These are phyloP conservation scores for Suillus subluteus DNA, from an alignment of 768 basidiomycete genomes.

Conservation along the genomic window DNA sequence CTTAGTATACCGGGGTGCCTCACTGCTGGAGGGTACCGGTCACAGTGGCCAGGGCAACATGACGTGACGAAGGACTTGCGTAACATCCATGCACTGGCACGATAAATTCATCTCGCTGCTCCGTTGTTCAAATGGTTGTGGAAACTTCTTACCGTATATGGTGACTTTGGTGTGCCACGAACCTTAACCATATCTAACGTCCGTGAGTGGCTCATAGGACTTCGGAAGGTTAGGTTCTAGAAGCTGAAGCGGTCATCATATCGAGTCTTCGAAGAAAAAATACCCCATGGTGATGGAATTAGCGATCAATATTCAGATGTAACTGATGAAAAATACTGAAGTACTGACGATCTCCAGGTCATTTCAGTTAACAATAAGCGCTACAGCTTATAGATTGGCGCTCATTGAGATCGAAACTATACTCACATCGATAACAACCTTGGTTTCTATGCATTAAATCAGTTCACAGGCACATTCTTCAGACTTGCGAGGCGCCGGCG, in stretches of 20 bases:
- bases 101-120: background rate
- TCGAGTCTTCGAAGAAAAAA: background rate
- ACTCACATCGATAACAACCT: background rate
- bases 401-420: background rate
- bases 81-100: background rate
- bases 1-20: background rate
- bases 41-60: background rate
- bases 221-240: background rate
- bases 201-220: background rate
- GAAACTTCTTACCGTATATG: background rate
- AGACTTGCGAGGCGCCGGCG: background rate
- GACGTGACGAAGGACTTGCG: background rate
- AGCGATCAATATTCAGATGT: background rate
- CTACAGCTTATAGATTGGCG: background rate
- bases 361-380: background rate
- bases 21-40: background rate
- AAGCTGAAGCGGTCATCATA: background rate
- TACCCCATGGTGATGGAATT: background rate
- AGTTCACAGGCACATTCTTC: background rate
- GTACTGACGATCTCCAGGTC: background rate
- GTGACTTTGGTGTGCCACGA: background rate
- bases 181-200: background rate
- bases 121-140: background rate
- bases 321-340: background rate
- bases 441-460: background rate